Conservation (phyloP, 1,284 basidiomycete species). For the Marasmius fiardii region DNA sequence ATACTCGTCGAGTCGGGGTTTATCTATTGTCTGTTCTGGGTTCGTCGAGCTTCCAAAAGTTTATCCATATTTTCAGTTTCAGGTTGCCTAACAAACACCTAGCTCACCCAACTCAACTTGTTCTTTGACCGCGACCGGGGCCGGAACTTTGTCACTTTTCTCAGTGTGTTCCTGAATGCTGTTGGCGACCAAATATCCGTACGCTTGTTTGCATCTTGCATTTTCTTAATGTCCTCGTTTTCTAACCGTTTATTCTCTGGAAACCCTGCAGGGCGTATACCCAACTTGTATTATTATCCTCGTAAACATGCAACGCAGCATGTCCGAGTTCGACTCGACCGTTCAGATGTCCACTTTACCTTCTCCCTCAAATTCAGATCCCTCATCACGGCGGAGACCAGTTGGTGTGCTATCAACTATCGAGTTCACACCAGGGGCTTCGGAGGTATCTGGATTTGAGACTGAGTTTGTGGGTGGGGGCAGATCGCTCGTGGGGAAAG, state of each 20-base stretch:
- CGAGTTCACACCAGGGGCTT: background rate
- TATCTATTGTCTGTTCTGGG: constrained; percentile 12
- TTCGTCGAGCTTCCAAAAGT: background rate
- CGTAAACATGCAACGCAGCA: constrained; percentile 4
- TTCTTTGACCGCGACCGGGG: background rate
- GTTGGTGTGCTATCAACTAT: background rate
- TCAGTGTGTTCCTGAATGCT: background rate
- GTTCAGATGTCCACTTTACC: background rate
- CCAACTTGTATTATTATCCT: constrained; percentile 6
- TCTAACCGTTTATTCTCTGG: background rate
- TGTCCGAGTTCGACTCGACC: background rate
- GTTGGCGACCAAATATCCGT: constrained; percentile 12
- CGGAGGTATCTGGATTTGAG: background rate
- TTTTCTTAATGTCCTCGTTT: background rate
- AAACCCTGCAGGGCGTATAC: constrained; percentile 2
- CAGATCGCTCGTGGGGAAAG: too few species aligned
- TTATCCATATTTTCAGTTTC: background rate
- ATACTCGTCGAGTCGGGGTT: constrained; percentile 9
- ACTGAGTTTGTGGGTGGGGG: background rate
- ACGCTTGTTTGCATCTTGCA: background rate
- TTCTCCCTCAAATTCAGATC: background rate
- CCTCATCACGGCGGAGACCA: background rate
- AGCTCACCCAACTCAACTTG: constrained; percentile 7
- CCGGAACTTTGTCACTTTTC: background rate
- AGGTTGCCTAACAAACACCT: too few species aligned